Conservation (phyloP, 352 stramenopile genomes). For the Pythium vanterpoolii region DNA sequence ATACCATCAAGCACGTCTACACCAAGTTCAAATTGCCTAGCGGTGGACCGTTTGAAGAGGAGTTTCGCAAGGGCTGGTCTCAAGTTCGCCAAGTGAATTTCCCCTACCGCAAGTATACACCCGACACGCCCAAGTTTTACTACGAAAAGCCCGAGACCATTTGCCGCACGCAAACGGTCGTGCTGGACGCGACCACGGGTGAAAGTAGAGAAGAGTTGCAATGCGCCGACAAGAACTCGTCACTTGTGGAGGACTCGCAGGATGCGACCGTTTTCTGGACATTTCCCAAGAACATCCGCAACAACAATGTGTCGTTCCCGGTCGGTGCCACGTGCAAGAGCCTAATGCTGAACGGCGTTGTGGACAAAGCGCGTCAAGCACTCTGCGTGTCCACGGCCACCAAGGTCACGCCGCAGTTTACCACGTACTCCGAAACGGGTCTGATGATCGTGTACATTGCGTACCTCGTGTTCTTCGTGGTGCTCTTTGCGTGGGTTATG, state of each 20-base stretch:
- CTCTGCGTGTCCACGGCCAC: constrained; percentile 27
- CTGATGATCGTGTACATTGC: constrained; percentile 50
- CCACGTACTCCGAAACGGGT: constrained; percentile 43
- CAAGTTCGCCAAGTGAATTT: constrained; percentile 30
- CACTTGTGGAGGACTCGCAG: constrained; percentile 44
- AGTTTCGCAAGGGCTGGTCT: constrained; percentile 23
- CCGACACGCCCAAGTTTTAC: constrained; percentile 49
- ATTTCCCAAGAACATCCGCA: constrained; percentile 47
- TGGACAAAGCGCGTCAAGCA: constrained; percentile 25
- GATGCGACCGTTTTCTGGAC: constrained; percentile 52
- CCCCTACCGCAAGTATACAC: constrained; percentile 24
- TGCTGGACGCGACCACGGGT: constrained; percentile 24
- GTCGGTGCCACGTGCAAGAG: constrained; percentile 46
- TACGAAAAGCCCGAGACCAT: constrained; percentile 46
- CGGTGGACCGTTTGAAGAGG: constrained; percentile 12
- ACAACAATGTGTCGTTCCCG: constrained; percentile 72
- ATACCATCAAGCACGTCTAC: constrained; percentile 25
- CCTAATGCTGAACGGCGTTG: constrained; percentile 41
- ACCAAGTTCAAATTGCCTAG: constrained; percentile 26
- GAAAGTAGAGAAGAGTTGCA: constrained; percentile 7
- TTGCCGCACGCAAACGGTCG: constrained; percentile 41
- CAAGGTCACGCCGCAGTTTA: constrained; percentile 41
- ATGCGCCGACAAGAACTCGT: constrained; percentile 39
- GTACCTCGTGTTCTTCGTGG: constrained; percentile 27
- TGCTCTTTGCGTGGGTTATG: background rate